Conservation (phyloP, 176 grass and related monocot species). For the Themeda triandra region DNA sequence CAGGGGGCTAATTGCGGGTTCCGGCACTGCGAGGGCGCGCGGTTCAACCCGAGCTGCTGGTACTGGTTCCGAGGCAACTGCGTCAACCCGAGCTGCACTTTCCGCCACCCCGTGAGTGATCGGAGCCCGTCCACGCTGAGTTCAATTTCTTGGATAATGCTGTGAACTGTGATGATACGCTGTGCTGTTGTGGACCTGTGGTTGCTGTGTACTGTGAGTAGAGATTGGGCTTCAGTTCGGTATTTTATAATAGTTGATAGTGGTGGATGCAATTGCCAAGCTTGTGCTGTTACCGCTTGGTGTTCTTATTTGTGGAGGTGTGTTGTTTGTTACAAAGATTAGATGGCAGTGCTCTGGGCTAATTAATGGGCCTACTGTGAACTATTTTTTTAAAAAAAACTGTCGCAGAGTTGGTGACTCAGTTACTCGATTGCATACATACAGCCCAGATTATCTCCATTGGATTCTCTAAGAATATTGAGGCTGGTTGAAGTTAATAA, state of each 20-base stretch:
- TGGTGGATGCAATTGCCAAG: neutral
- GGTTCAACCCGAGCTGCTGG: constrained; percentile 48
- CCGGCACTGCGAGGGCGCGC: constrained; percentile 43
- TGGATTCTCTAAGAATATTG: neutral
- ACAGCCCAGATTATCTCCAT: neutral
- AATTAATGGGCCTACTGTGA: neutral
- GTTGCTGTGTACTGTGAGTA: constrained; percentile 2
- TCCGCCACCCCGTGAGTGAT: constrained; percentile 46
- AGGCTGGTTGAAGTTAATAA: neutral
- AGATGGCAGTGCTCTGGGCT: neutral
- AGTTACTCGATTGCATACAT: neutral
- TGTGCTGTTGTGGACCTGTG: neutral
- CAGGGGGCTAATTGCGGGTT: constrained; percentile 44
- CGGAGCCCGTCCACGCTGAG: neutral
- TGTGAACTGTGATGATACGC: neutral
- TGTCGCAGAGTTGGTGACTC: too few relatives aligned
- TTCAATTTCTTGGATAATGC: neutral
- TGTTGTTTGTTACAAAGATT: neutral
- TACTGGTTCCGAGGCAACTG: constrained; percentile 48
- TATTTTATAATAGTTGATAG: neutral
- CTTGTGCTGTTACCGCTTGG: neutral
- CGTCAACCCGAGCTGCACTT: constrained; percentile 46
- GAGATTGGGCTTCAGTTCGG: neutral
- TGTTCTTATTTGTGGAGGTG: neutral
- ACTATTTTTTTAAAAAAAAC: too few relatives aligned